Percentiles rank a stretch among this genome's conserved stretches.
These are phyloP conservation scores for Santalum album DNA, from an alignment of 164 flowering plant species.

Conservation along the genomic window DNA sequence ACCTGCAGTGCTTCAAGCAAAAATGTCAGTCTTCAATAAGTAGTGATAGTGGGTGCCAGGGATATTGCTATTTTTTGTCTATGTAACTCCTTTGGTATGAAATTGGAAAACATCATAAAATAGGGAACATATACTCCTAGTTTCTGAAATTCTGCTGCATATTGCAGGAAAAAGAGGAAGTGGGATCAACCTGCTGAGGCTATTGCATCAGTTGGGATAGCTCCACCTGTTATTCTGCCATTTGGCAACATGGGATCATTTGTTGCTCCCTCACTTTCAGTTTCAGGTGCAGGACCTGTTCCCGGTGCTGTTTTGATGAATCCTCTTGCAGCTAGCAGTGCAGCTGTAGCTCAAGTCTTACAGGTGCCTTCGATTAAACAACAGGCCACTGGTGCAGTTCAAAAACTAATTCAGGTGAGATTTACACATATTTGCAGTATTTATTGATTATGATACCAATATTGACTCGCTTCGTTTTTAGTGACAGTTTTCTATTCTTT, in stretches of 20 bases:
- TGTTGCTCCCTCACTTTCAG: constrained; percentile 36
- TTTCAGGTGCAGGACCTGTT: constrained; percentile 27
- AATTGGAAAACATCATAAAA: neutral
- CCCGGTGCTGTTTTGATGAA: constrained; percentile 25
- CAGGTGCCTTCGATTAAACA: constrained; percentile 36
- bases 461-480: too few relatives aligned
- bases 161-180: constrained; percentile 76
- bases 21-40: too few relatives aligned
- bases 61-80: neutral
- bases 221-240: constrained; percentile 42
- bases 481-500: too few relatives aligned
- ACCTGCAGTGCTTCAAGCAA: too few relatives aligned
- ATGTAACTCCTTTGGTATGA: neutral
- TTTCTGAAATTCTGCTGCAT: neutral
- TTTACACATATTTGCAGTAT: neutral
- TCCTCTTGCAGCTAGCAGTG: constrained; percentile 21
- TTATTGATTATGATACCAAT: too few relatives aligned
- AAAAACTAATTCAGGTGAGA: constrained; percentile 52
- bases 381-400: constrained; percentile 30
- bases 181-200: constrained; percentile 97
- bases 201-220: constrained; percentile 45
- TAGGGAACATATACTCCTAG: neutral
- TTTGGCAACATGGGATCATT: constrained; percentile 27
- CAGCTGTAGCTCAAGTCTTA: constrained; percentile 21
- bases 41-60: too few relatives aligned